These are phyloP conservation scores for Earliella scabrosa DNA, from an alignment of 1,284 basidiomycete species.

Conservation along the genomic window DNA sequence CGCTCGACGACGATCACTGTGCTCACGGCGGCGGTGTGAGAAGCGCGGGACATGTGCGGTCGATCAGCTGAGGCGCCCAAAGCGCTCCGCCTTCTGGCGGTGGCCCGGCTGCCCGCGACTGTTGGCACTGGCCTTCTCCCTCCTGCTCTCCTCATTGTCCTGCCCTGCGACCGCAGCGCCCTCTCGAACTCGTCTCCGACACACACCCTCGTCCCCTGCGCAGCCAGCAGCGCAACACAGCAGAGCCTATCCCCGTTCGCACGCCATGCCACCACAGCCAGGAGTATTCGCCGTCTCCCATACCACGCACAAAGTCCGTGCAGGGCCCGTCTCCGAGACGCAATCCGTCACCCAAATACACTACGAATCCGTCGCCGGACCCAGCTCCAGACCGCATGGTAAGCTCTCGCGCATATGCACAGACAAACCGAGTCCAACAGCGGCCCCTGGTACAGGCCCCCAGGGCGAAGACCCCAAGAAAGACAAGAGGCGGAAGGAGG, in stretches of 20 bases:
- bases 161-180: neutral
- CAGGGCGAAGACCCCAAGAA: constrained; percentile 48
- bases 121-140: neutral
- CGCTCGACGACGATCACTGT: no score
- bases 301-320: constrained; percentile 44
- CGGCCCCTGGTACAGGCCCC: constrained; percentile 10
- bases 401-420: constrained; percentile 9
- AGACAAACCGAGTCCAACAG: constrained; percentile 2
- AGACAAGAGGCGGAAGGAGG: constrained; percentile 68
- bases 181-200: neutral
- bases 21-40: neutral
- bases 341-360: constrained; percentile 31
- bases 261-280: constrained; percentile 53
- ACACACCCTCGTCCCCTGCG: no score
- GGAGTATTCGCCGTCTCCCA: constrained; percentile 56
- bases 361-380: constrained; percentile 42
- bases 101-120: constrained; percentile 6
- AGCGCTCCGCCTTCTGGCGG: constrained; percentile 1
- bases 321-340: constrained; percentile 26
- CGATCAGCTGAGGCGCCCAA: constrained; percentile 3
- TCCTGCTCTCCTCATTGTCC: neutral
- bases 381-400: constrained; percentile 47
- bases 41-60: neutral
- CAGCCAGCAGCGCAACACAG: neutral
- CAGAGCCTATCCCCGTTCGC: neutral